Percentiles rank a stretch among this genome's conserved stretches.
These are phyloP conservation scores for Penicillium sclerotiorum DNA, from an alignment of 2,329 filamentous ascomycete genomes.

Conservation along the genomic window DNA sequence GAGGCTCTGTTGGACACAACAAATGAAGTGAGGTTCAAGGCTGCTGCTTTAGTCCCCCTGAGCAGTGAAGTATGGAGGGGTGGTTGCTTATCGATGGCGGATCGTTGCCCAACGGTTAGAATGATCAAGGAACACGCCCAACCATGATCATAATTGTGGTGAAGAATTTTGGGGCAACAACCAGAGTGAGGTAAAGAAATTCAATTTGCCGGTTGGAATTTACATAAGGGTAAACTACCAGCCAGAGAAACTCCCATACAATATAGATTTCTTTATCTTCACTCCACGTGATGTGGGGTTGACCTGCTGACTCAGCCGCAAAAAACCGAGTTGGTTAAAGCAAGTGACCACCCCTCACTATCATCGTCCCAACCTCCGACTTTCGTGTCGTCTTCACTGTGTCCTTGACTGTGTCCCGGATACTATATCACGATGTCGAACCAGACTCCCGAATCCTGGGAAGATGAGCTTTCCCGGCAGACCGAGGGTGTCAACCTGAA, in stretches of 20 bases:
- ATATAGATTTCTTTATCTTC: not conserved
- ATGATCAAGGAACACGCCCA: slow-evolving; percentile 3
- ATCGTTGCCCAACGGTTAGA: slow-evolving; percentile 15
- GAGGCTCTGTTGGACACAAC: not conserved
- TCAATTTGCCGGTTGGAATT: no score
- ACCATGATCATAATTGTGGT: not conserved
- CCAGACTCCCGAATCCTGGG: slow-evolving; percentile 80
- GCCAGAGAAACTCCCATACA: not conserved
- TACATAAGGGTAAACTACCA: no score
- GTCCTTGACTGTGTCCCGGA: slow-evolving; percentile 25
- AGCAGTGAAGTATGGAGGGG: slow-evolving; percentile 17
- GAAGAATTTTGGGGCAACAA: no score
- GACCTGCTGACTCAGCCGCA: slow-evolving; percentile 29
- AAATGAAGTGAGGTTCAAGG: not conserved
- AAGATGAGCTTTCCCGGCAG: slow-evolving; percentile 83
- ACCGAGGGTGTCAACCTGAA: slow-evolving; percentile 76
- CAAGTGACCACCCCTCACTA: slow-evolving; percentile 31
- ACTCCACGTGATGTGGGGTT: slow-evolving; percentile 21
- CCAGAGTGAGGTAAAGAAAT: no score
- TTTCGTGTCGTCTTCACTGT: slow-evolving; percentile 25
- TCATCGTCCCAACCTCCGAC: slow-evolving; percentile 19
- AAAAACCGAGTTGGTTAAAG: no score
- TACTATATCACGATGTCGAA: slow-evolving; percentile 69
- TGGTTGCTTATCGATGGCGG: slow-evolving; percentile 23
- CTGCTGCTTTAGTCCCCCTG: slow-evolving; percentile 7